phyloP scores from a whole-genome alignment of 1,139 yeast species.

The Geotrichum klebahnii region DNA sequence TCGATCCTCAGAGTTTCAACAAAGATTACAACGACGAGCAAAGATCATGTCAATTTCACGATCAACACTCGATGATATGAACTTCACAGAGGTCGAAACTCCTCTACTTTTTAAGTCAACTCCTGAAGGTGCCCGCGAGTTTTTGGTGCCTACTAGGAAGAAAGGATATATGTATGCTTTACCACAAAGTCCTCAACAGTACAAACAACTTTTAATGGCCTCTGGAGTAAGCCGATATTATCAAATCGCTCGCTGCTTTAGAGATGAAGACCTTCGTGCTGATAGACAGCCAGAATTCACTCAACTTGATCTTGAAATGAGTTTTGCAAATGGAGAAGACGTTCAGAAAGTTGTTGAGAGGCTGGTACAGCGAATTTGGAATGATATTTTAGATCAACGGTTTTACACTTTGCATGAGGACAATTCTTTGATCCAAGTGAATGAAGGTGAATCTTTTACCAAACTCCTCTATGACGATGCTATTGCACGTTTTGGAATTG shows the following conservation, averaged over 20 bases:
- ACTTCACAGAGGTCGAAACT: conserved; percentile 83
- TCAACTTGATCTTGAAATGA: conserved; percentile 91
- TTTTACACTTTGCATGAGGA: conserved; percentile 34
- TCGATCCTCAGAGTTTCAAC: conserved; percentile 58
- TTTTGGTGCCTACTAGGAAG: conserved; percentile 82
- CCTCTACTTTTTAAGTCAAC: conserved; percentile 91
- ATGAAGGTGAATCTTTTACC: conserved; percentile 34
- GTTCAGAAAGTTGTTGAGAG: conserved; percentile 64
- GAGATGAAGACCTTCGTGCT: conserved; percentile 91
- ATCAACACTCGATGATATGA: conserved; percentile 42
- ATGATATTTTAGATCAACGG: conserved; percentile 41
- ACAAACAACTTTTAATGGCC: conserved; percentile 90
- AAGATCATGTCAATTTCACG: conserved; percentile 56
- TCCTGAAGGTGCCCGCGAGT: conserved; percentile 97
- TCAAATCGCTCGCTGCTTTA: conserved; percentile 88
- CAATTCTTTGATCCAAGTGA: conserved; percentile 9
- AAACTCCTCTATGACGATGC: conserved; percentile 65
- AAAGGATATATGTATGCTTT: conserved; percentile 68
- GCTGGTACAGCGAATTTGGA: conserved; percentile 57
- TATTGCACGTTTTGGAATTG: conserved; percentile 74
- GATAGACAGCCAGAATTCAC: conserved; percentile 98
- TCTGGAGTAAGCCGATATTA: conserved; percentile 83
- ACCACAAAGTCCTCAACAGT: conserved; percentile 97
- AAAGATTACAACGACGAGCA: conserved; percentile 58
- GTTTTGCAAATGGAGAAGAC: conserved; percentile 65